Evolutionary conservation across 495 filamentous ascomycete genomes (phyloP), one percentile per base, ranked within the genome.

Genomic region (Penicillium paxilli): DNA sequence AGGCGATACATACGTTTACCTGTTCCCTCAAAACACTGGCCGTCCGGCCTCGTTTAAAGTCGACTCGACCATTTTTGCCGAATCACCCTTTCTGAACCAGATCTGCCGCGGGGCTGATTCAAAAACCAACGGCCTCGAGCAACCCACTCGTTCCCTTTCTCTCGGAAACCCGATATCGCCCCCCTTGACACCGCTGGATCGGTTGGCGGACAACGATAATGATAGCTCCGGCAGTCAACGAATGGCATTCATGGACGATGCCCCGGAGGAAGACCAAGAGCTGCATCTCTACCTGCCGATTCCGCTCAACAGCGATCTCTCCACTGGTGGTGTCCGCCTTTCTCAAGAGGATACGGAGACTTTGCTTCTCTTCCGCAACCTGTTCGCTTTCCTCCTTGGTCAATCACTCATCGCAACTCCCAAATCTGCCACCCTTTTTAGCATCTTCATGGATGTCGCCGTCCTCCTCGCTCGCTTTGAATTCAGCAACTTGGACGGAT

Each of bases 331-430:
- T 51, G 70, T 59, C 33, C 62, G 57, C 6, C 70, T 78, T 16
- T 75, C 72, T 1, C 60, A 76, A 6, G 77, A 80, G 44, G 88
- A 93, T 46, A 75, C 83, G 16, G 88, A 87, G 59, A 80, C 75
- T 0, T 75, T 97, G 4, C 74, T 97, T 23, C 80, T 88, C 4
- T 87, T 89, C 48, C 85, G 94, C 19, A 98, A 98, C 63, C 71
- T 96, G 47, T 96, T 98, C 66, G 91, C 94, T 2, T 92, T 98
- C 60, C 75, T 98, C 9, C 80, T 84, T 7, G 87, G 85, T 35
- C 86, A 91, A 55, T 87, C 90, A 1, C 77, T 98, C 8, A 87
- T 98, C 10, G 89, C 87, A 1, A 95, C 89, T 0, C 77, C 80
- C 16, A 75, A 78, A 16, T 83, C 85, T 12, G 75, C 86, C 1